Conservation (phyloP, 768 basidiomycete genomes). For the Postia placenta region DNA sequence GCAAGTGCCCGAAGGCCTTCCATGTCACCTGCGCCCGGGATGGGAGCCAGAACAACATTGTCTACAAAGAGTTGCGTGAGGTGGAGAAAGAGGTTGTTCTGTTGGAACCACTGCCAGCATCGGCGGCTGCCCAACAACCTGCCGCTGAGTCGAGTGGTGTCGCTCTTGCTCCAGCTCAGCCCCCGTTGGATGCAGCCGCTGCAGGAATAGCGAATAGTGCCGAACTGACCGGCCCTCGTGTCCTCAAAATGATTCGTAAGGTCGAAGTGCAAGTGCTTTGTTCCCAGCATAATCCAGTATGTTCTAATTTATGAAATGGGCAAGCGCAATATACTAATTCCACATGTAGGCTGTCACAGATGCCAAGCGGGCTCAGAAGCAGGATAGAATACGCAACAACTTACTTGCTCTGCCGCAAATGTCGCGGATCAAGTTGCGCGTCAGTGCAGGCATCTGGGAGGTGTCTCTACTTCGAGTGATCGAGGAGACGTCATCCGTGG, state of each 20-base stretch:
- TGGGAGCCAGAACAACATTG: conserved; percentile 44
- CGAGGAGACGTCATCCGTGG: conserved; percentile 63
- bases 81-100: conserved; percentile 80
- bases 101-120: conserved; percentile 34
- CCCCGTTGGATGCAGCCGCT: no score
- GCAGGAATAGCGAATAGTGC: not conserved
- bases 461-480: conserved; percentile 71
- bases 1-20: conserved; percentile 90
- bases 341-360: conserved; percentile 59
- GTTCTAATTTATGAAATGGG: conserved; percentile 24
- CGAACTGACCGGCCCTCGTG: conserved; percentile 9
- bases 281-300: conserved; percentile 84
- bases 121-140: no score
- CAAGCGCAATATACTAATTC: not conserved
- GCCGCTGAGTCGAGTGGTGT: no score
- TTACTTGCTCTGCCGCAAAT: conserved; percentile 64
- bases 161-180: no score
- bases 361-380: conserved; percentile 67
- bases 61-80: conserved; percentile 57
- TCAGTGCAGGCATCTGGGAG: conserved; percentile 81
- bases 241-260: conserved; percentile 71
- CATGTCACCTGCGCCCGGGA: conserved; percentile 86
- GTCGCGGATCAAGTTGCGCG: conserved; percentile 78
- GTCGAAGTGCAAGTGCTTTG: conserved; percentile 73
- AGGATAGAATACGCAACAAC: conserved; percentile 65